These are phyloP conservation scores for Citeromyces siamensis DNA, from an alignment of 1,139 yeast species.

Conservation along the genomic window DNA sequence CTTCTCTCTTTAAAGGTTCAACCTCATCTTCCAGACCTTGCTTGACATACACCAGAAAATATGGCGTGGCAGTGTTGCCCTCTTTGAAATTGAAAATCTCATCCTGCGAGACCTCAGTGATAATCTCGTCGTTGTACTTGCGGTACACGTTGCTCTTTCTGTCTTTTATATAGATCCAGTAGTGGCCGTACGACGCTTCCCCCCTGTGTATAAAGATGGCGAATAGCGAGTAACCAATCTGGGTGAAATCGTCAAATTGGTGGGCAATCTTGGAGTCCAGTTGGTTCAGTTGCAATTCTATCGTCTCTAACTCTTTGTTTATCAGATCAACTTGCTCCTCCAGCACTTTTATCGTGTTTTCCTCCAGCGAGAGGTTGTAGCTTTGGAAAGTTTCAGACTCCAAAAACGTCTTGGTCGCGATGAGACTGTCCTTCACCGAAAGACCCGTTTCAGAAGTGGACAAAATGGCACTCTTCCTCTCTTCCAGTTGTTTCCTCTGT, in stretches of 20 bases:
- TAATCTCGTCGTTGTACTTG: conserved; percentile 87
- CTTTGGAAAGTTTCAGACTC: conserved; percentile 23
- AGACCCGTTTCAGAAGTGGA: conserved; percentile 31
- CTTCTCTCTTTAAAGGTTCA: conserved; percentile 58
- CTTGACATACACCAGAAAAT: conserved; percentile 74
- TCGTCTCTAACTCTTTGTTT: conserved; percentile 23
- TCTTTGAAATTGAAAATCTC: conserved; percentile 70
- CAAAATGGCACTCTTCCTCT: conserved; percentile 28
- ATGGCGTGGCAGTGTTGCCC: conserved; percentile 85
- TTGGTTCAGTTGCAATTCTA: conserved; percentile 25
- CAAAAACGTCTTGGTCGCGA: conserved; percentile 46
- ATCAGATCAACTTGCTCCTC: conserved; percentile 22
- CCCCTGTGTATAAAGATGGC: conserved; percentile 94
- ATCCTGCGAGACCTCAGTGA: conserved; percentile 60
- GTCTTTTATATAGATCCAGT: conserved; percentile 89
- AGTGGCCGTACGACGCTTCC: conserved; percentile 92
- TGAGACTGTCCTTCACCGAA: conserved; percentile 35
- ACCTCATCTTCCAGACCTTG: conserved; percentile 48
- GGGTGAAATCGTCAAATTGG: conserved; percentile 49
- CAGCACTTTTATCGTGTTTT: conserved; percentile 19
- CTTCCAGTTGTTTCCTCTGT: conserved; percentile 32
- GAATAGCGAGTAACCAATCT: conserved; percentile 70
- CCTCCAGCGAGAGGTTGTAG: conserved; percentile 18
- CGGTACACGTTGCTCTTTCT: conserved; percentile 56
- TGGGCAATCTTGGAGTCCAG: conserved; percentile 35